Evolutionary conservation across 768 basidiomycete genomes (phyloP).

Genomic region (Lactarius hatsudake): DNA sequence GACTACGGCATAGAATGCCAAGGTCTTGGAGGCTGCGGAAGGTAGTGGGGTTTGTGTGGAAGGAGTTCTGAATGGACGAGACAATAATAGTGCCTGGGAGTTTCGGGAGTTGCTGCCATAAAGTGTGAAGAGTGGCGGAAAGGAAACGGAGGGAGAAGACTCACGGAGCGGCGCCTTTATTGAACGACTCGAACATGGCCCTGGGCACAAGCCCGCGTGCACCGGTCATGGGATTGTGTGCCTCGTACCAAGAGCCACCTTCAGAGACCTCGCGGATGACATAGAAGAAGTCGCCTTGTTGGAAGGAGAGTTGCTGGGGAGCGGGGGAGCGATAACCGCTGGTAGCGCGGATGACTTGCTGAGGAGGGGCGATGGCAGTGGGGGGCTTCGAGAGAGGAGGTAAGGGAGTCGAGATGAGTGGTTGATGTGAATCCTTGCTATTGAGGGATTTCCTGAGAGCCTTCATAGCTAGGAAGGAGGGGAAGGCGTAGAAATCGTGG

Average conservation of each 20-base stretch:
- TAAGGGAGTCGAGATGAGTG: conserved; percentile 66
- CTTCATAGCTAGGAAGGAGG: conserved; percentile 56
- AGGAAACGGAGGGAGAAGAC: conserved; percentile 32
- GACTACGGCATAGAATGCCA: conserved; percentile 91
- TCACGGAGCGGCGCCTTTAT: conserved; percentile 65
- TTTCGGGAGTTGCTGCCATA: conserved; percentile 8
- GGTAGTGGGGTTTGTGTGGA: conserved; percentile 33
- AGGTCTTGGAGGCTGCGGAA: conserved; percentile 36
- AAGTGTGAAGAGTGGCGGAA: conserved; percentile 15
- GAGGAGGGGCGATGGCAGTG: conserved; percentile 74
- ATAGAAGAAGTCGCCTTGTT: conserved; percentile 97
- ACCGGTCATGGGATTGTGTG: conserved; percentile 89
- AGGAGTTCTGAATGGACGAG: conserved; percentile 31
- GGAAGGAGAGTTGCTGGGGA: conserved; percentile 86
- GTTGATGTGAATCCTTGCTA: conserved; percentile 62
- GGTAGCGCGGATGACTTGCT: conserved; percentile 92
- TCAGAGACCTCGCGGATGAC: conserved; percentile 73
- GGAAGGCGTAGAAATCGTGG: conserved; percentile 27
- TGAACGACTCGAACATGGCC: conserved; percentile 86
- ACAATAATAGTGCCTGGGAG: conserved; percentile 18
- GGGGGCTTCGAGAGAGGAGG: conserved; percentile 69
- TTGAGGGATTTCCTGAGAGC: conserved; percentile 79
- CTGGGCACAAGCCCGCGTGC: conserved; percentile 90
- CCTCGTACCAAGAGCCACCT: conserved; percentile 78
- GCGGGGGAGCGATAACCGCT: conserved; percentile 60